Evolutionary conservation across 2,329 filamentous ascomycete species (phyloP), one percentile per base, ranked within the genome.

Genomic region (Trichoderma sp.): DNA sequence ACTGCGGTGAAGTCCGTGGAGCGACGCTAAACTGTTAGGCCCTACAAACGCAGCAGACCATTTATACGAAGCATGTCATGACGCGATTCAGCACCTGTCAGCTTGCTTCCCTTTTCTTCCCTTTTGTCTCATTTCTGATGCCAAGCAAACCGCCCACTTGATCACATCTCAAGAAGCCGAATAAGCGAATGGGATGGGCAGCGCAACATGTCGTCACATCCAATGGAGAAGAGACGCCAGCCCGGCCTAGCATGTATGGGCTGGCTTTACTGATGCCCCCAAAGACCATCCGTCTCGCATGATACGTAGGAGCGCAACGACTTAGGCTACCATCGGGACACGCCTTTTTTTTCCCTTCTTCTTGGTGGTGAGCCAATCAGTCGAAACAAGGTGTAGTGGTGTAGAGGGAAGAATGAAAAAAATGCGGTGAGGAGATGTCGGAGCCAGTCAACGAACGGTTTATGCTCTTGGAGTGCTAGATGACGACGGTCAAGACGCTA

Each of bases 271-370:
- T 34, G 24, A 49, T 55, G 34, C 49, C 32, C 43, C n/a, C 18
- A 43, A 59, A 34, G 46, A 37, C 18, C 26, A 70, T 18, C 61
- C 69, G 39, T 76, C 71, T 64, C 63, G 63, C 63, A 66, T 66
- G 54, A 66, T 59, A 51, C 28, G n/a, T 59, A 30, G 63, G 54
- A 59, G 69, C 69, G 59, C 51, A 58, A 59, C 69, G 68, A 54
- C 69, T 70, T 70, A 71, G 70, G 71, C 61, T 68, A 71, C 67
- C 68, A 8, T 68, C 71, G 71, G 68, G 68, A 69, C 55, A 69
- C 54, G 55, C 58, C 46, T 51, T 14, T 28, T 28, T 34, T 3
- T 43, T 43, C 18, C n/a, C 7, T 43, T 43, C 18, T 43, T 43
- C 16, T n/a, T 43, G 18, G 39, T n/a, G 39, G 16, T 43, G 60